Evolutionary conservation across 805 yeast species (phyloP), one percentile per base, ranked within the genome.

Genomic region (Ogataea wickerhamii): DNA sequence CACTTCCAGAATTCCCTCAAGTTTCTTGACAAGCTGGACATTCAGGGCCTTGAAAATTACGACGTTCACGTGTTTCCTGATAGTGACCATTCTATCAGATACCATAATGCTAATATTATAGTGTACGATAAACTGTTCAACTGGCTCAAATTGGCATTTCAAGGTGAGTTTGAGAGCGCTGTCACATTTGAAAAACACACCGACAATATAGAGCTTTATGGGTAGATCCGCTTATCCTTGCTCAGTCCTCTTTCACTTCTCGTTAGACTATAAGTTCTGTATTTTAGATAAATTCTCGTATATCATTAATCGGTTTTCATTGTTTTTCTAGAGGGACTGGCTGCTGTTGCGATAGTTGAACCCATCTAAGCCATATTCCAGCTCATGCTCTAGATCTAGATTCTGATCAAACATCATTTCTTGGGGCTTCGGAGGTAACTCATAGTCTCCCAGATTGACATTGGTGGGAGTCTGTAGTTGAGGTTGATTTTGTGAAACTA

Each of bases 1-100:
- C 98, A 93, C 63, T 77, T 89, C 63, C 98, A 93, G 59, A 87
- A 93, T 64, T 76, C 91, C 30, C 69, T 87, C 43, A 78, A 80
- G 57, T 66, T 93, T 26, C 56, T 93, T 32, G 98, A 93, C 63
- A 65, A 74, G 48, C 69, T 91, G 38, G 82, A 89, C 52, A 52
- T 80, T 38, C 74, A 69, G n/a, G 74, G 73, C 3, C 75, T 88
- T n/a, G 94, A 86, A 54, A 93, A 93, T 62, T 85, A 79, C 48
- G 93, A 85, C 52, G 66, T 82, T 42, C 82, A 79, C 64, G 72
- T 83, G 6, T 85, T 84, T 70, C 91, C 95, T 4, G 95, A 85
- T 52, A 77, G 84, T 24, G 88, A 84, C 52, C 95, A 85, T 55
- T 65, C 77, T 26, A 83, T 85, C 42, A 64, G 76, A 31, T 80